Percentiles rank a stretch among this genome's conserved stretches.
These are phyloP conservation scores for Pythium plurisporium DNA, from an alignment of 352 stramenopile species.

Conservation along the genomic window DNA sequence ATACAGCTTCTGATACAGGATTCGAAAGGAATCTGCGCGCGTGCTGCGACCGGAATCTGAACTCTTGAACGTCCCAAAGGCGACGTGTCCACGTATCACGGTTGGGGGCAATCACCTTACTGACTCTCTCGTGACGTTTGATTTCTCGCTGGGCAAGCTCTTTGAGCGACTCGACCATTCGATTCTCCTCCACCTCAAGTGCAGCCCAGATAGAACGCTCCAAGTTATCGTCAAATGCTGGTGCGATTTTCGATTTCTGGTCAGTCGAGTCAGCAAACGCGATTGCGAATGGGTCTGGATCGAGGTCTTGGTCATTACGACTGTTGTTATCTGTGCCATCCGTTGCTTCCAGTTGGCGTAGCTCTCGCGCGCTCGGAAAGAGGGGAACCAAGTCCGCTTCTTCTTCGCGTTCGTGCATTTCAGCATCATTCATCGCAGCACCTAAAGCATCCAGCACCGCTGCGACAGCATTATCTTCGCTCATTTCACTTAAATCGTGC, in stretches of 20 bases:
- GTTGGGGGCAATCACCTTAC: slow-evolving; percentile 1
- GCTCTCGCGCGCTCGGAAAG: slow-evolving; percentile 59
- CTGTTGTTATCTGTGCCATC: neutral
- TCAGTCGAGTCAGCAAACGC: slow-evolving; percentile 16
- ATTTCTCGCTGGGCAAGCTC: slow-evolving; percentile 28
- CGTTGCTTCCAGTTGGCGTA: slow-evolving; percentile 23
- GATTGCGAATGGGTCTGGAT: slow-evolving; percentile 19
- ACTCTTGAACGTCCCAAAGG: slow-evolving; percentile 63
- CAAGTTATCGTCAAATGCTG: slow-evolving; percentile 31
- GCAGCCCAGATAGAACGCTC: slow-evolving; percentile 65
- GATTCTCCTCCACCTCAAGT: slow-evolving; percentile 78
- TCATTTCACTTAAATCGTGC: slow-evolving; percentile 49
- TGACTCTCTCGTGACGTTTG: neutral
- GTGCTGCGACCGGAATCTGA: slow-evolving; percentile 66
- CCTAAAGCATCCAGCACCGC: slow-evolving; percentile 54
- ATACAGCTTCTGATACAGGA: neutral
- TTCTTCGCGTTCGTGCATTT: slow-evolving; percentile 72
- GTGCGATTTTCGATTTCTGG: neutral
- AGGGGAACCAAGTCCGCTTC: slow-evolving; percentile 58
- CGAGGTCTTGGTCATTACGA: neutral
- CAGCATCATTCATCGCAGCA: slow-evolving; percentile 58
- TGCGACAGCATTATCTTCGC: slow-evolving; percentile 50
- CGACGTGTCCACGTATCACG: slow-evolving; percentile 46
- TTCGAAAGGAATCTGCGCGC: slow-evolving; percentile 33
- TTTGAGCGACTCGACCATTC: slow-evolving; percentile 57